These are phyloP conservation scores for Cyclotella sp. DNA, from an alignment of 108 stramenopile genomes.

Conservation along the genomic window DNA sequence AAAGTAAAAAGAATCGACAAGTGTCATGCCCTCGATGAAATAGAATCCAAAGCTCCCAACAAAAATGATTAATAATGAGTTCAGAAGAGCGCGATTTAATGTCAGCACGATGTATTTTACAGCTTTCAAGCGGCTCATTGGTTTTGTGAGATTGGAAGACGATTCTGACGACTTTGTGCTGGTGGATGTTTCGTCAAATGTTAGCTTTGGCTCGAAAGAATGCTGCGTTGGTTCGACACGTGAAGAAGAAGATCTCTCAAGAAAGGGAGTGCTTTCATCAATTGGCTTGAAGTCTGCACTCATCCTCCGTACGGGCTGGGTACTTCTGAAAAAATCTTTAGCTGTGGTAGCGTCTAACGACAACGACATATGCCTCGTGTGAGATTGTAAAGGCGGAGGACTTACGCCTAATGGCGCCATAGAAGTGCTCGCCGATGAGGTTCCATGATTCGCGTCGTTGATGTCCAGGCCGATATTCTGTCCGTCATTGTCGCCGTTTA, in stretches of 20 bases:
- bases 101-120: conserved; percentile 86
- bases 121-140: conserved; percentile 51
- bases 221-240: neutral
- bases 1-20: conserved; percentile 62
- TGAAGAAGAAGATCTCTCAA: conserved; percentile 5
- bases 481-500: conserved; percentile 10
- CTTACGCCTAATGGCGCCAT: neutral
- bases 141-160: conserved; percentile 37
- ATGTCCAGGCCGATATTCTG: conserved; percentile 17
- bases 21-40: conserved; percentile 75
- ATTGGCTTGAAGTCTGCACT: conserved; percentile 26
- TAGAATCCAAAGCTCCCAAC: conserved; percentile 85
- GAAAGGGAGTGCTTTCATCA: conserved; percentile 41
- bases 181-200: conserved; percentile 43
- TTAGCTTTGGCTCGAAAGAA: conserved; percentile 10
- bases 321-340: neutral
- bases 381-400: conserved; percentile 9
- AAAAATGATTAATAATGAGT: conserved; percentile 83
- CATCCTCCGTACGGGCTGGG: neutral
- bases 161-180: conserved; percentile 23
- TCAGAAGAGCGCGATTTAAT: conserved; percentile 74
- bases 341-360: conserved; percentile 46
- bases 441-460: neutral
- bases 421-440: neutral
- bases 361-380: conserved; percentile 51